Evolutionary conservation across 176 grass and related monocot genomes (phyloP).

Genomic region (Ensete ventricosum): DNA sequence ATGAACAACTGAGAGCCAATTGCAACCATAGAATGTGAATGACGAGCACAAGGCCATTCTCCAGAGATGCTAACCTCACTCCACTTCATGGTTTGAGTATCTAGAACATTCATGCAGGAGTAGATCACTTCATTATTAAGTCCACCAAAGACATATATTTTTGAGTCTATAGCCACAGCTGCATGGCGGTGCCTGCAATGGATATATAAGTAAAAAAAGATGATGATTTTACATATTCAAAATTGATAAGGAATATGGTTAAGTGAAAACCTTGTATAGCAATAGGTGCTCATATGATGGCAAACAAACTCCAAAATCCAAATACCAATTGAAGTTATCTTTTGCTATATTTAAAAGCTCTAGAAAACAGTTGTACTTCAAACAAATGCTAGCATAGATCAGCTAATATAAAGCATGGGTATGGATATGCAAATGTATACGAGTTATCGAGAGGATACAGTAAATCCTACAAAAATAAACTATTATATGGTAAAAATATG

Average conservation of each 20-base stretch:
- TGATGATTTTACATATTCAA: background rate
- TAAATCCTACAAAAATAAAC: too few species aligned
- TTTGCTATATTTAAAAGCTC: too few species aligned
- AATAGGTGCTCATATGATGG: too few species aligned
- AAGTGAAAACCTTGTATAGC: too few species aligned
- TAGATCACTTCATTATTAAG: constrained; percentile 63
- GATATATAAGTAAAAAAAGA: constrained; percentile 14
- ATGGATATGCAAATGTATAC: too few species aligned
- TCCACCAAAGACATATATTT: constrained; percentile 85
- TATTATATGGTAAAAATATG: too few species aligned
- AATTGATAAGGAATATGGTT: background rate
- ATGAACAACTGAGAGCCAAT: constrained; percentile 50
- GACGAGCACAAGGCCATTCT: constrained; percentile 70
- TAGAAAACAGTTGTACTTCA: too few species aligned
- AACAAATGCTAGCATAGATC: too few species aligned
- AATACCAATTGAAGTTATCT: too few species aligned
- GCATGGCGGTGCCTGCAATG: constrained; percentile 66
- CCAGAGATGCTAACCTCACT: constrained; percentile 29
- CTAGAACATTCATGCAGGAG: constrained; percentile 78
- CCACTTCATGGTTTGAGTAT: constrained; percentile 65
- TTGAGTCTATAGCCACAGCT: constrained; percentile 37
- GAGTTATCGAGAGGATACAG: too few species aligned
- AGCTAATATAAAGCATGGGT: too few species aligned
- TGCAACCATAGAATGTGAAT: constrained; percentile 81
- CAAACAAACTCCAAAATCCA: too few species aligned